Conservation (phyloP, 2,329 filamentous ascomycete genomes). For the Remersonia thermophila region DNA sequence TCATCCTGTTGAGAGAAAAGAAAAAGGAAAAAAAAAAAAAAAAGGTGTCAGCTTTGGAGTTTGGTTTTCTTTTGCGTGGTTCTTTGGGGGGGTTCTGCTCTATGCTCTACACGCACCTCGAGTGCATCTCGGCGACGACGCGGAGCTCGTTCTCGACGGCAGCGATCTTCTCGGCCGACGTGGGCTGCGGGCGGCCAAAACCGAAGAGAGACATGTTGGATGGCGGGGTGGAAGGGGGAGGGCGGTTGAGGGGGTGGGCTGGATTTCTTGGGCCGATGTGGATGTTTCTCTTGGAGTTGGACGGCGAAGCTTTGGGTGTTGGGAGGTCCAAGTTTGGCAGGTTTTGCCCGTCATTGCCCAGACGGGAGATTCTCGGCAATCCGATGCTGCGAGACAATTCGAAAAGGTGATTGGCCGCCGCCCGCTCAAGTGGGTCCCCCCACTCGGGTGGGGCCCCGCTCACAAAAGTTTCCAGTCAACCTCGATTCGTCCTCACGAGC, state of each 20-base stretch:
- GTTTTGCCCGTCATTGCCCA: too few relatives aligned
- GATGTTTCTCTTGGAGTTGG: too few relatives aligned
- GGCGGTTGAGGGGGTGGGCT: neutral
- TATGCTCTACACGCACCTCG: slow-evolving; percentile 52
- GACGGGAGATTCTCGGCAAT: too few relatives aligned
- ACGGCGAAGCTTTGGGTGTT: too few relatives aligned
- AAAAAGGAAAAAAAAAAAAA: too few relatives aligned
- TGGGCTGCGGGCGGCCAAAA: slow-evolving; percentile 60
- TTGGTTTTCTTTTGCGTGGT: too few relatives aligned
- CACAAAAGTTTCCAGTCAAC: neutral
- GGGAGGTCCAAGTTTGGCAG: too few relatives aligned
- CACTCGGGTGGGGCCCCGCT: too few relatives aligned
- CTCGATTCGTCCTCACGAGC: neutral
- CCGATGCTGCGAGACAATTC: neutral
- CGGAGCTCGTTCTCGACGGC: slow-evolving; percentile 95
- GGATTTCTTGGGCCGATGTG: neutral
- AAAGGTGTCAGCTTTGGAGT: too few relatives aligned
- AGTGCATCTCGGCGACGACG: slow-evolving; percentile 96
- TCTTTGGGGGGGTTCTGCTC: too few relatives aligned
- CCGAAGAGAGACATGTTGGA: slow-evolving; percentile 24
- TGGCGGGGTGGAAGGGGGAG: neutral
- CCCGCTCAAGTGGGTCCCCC: too few relatives aligned
- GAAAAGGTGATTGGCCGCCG: too few relatives aligned
- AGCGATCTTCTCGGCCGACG: slow-evolving; percentile 93
- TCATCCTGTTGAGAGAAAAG: slow-evolving; percentile 52